Conservation (phyloP, 352 stramenopile genomes). For the Pythium volutum region DNA sequence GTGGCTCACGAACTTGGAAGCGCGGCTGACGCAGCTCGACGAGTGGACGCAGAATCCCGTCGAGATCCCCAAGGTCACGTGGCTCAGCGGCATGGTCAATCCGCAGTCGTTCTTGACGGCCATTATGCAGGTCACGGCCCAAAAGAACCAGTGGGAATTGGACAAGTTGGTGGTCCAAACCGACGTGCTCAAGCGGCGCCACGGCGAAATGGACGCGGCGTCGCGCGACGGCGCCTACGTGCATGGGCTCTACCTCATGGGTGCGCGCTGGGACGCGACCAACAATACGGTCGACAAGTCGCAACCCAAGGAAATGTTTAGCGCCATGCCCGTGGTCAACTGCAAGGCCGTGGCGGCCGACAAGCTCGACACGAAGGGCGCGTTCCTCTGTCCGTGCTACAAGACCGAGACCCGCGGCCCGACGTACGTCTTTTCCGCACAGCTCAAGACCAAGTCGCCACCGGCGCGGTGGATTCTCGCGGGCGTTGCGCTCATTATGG, state of each 20-base stretch:
- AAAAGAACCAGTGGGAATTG: slow-evolving; percentile 96
- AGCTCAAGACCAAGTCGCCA: slow-evolving; percentile 97
- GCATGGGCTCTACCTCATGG: slow-evolving; percentile 93
- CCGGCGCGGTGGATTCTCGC: slow-evolving; percentile 94
- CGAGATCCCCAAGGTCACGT: slow-evolving; percentile 96
- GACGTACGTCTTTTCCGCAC: slow-evolving; percentile 97
- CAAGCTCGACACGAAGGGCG: slow-evolving; percentile 93
- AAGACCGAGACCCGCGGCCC: slow-evolving; percentile 95
- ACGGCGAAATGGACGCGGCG: slow-evolving; percentile 84
- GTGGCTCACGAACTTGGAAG: slow-evolving; percentile 94
- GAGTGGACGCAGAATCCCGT: slow-evolving; percentile 96
- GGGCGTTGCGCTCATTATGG: slow-evolving; percentile 95
- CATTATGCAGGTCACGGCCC: slow-evolving; percentile 97
- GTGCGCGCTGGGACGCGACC: slow-evolving; percentile 92
- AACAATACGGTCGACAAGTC: slow-evolving; percentile 93
- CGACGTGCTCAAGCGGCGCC: slow-evolving; percentile 94
- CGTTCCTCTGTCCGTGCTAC: slow-evolving; percentile 96
- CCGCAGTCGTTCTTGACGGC: slow-evolving; percentile 96
- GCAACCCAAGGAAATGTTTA: slow-evolving; percentile 98
- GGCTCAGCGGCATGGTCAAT: slow-evolving; percentile 94
- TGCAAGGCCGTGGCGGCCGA: slow-evolving; percentile 95
- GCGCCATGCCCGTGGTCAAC: slow-evolving; percentile 96
- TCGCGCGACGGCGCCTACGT: slow-evolving; percentile 95
- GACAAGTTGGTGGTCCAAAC: slow-evolving; percentile 97
- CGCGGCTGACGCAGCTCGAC: slow-evolving; percentile 92